Conservation (phyloP, 2,329 filamentous ascomycete genomes). For the Cladosporium sp. region DNA sequence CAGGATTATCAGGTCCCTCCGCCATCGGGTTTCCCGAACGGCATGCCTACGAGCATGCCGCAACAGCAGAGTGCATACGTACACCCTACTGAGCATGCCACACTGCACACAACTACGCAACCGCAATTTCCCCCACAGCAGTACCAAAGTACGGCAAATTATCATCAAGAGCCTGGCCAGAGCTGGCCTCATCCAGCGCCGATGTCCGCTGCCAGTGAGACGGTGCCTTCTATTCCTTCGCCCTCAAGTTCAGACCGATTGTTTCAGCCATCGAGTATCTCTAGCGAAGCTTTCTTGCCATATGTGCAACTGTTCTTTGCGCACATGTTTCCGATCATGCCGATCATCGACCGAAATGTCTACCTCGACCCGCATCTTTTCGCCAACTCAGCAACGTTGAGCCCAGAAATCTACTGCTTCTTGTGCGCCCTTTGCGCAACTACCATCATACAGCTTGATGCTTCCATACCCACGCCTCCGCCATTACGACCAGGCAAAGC, state of each 20-base stretch:
- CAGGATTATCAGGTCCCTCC: conserved; percentile 8
- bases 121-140: neutral
- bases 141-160: neutral
- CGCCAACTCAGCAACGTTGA: conserved; percentile 17
- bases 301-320: conserved; percentile 31
- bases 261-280: conserved; percentile 17
- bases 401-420: conserved; percentile 27
- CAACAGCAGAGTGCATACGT: conserved; percentile 19
- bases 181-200: conserved; percentile 16
- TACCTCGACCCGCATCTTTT: conserved; percentile 27
- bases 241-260: conserved; percentile 18
- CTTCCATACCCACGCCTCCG: conserved; percentile 25
- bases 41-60: conserved; percentile 16
- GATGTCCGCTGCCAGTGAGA: conserved; percentile 18
- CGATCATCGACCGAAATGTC: conserved; percentile 26
- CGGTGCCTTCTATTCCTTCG: conserved; percentile 16
- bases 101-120: conserved; percentile 7
- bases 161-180: neutral
- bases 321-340: conserved; percentile 33
- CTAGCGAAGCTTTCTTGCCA: conserved; percentile 25
- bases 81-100: neutral
- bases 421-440: conserved; percentile 30
- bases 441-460: conserved; percentile 30
- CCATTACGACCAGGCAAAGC: conserved; percentile 20
- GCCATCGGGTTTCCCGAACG: conserved; percentile 10